Base-by-base conservation (phyloP, 2,329 filamentous ascomycete species). In the Arachnopeziza araneosa region DNA sequence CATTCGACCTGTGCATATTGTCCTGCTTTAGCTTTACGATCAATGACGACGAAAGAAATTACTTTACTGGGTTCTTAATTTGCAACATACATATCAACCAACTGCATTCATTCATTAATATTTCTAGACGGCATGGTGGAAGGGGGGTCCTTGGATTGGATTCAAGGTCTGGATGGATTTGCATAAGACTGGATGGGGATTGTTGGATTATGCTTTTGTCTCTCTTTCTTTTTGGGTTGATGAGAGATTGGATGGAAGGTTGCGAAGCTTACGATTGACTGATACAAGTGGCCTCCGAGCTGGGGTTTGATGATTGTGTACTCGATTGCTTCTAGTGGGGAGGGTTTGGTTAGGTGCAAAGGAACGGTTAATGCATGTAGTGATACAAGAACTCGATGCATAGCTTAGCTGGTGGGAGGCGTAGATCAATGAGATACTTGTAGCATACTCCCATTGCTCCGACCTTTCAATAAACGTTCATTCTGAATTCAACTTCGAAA, bases 1-100 rank as follows among this genome's bases (percentile, higher is more conserved):
- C 70, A 71, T 73, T 73, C 71, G 63, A 69, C 64, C 36, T 71
- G 71, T 72, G 70, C 67, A 73, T 72, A 72, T 71, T 69, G 62
- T 62, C 26, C 56, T 62, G 66, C 64, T 63, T 68, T 68, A 63
- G 55, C 65, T 68, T 71, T 67, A 72, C 66, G 69, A 71, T 60
- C 65, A 64, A 69, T 67, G 66, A 71, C 66, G 68, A 70, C 59
- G 68, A 71, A 58, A 66, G 12, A 44, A 44, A 44, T 44, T 44
- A 44, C 36, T 44, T 58, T 66, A 65, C 64, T 63, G 63, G 63
- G 60, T 67, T 58, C 61, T 61, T 68, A 68, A 67, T 67, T 64
- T 59, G 60, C 62, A 53, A 65, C 61, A 66, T 57, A 44, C 60
- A 66, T 58, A 62, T 63, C 63, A 66, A 60, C 56, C 50, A 44